Base-by-base conservation (phyloP, 1,284 basidiomycete species). In the Psilocybe mexicana region DNA sequence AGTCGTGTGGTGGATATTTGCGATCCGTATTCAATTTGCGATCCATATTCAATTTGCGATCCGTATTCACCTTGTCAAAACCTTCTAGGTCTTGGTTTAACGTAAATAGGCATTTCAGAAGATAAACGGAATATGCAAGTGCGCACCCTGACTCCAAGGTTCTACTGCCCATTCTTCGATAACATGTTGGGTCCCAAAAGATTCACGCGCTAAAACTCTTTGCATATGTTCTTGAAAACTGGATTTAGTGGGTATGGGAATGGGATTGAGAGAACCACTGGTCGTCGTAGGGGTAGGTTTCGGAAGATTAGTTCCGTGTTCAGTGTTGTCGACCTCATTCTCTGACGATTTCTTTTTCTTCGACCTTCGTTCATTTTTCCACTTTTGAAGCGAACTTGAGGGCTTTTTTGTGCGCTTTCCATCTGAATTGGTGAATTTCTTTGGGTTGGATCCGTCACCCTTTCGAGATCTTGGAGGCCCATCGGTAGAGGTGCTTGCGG, bases 1-100 rank as follows among this genome's bases (percentile, higher is more conserved):
- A 23, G 3, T 33, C 43, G 51, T 59, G 57, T 10, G 57, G 57
- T n/a, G 57, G 57, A 55, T 11, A 35, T 14, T 8, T 43, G 48
- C 43, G 48, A 43, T 24, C 38, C 36, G 3, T 55, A 28, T 18
- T 40, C 23, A 40, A n/a, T 10, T 25, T 40, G 47, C 43, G 48
- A 43, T 24, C 38, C 36, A 3, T 55, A 28, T 18, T 40, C 23
- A 40, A 18, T 14, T 8, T 43, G 48, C 43, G 48, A 43, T 24
- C 38, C 36, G 3, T 55, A 28, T 18, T 40, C 23, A 40, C 26
- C n/a, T 25, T 40, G 47, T 12, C 26, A 5, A 10, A 24, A 47
- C 24, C 38, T 33, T n/a, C 30, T 48, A 26, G 26, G 5, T 23
- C 14, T 26, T 38, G 11, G 14, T 28, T 30, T 30, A 18, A 7